Base-by-base conservation (phyloP, 352 stramenopile species). In the Phytophthora quininea region DNA sequence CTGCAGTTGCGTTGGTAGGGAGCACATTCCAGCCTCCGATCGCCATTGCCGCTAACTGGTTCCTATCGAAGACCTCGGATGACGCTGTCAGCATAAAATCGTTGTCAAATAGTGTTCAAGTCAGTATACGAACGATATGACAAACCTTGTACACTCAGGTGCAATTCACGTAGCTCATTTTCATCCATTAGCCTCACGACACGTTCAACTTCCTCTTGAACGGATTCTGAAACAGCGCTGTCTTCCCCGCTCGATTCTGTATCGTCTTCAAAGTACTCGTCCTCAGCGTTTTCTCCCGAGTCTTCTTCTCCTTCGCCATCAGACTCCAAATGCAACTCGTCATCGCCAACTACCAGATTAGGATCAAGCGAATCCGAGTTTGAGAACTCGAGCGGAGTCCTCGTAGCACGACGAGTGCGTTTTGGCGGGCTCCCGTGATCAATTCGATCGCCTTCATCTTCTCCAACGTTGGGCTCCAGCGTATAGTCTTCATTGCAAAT, bases 11-110 rank as follows among this genome's bases (percentile, higher is more conserved):
- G 15, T 58, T 58, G 11, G 54, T 30, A 2, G 24, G 52, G 0
- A 68, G 29, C 0, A 62, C 29, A 3, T 62, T 29, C 53, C 53
- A 68, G 2, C 53, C 61, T 4, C 27, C 3, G 1, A 12, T 27
- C 19, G 40, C 43, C 54, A 69, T 69, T 6, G 46, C 8, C 12
- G 42, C 59, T 14, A 66, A 33, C 30, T 60, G 59, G 3, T 37
- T n/a, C 4, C 45, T 31, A 3, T 12, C 38, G 35, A 40, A 54
- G 2, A 64, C 40, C 24, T 58, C 48, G 0, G 49, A 54, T 52
- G 58, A 58, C 27, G 15, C 58, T 64, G 47, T 57, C 48, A 64
- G 48, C 48, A 64, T 54, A 45, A 58, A 14, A 58, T 7, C 30
- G 2, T 2, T 43, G 37, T 64, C 43, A 64, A 37, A 51, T 45